Percentiles rank a stretch among this genome's conserved stretches.
Conservation (phyloP, 805 yeast genomes). For the Candida rishiriensis region DNA sequence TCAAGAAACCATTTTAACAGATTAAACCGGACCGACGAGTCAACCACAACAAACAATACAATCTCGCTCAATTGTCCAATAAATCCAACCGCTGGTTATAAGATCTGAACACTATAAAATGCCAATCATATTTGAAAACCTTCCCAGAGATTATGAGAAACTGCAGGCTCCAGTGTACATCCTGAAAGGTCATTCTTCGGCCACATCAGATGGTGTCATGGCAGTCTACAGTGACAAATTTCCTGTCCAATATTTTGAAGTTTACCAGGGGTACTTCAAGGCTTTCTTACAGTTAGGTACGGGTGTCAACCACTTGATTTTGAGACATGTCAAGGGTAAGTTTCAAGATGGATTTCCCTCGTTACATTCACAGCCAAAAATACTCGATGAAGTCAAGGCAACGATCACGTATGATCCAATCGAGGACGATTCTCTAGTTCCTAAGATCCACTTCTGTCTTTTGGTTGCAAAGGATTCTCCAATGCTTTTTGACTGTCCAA, state of each 20-base stretch:
- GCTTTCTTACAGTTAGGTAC: slow-evolving; percentile 57
- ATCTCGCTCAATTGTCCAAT: no score
- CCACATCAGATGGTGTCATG: slow-evolving; percentile 30
- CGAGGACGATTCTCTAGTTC: slow-evolving; percentile 34
- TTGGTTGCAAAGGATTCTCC: slow-evolving; percentile 75
- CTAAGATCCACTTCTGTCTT: slow-evolving; percentile 78
- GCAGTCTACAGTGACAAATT: slow-evolving; percentile 41
- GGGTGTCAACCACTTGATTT: slow-evolving; percentile 56
- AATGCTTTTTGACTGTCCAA: slow-evolving; percentile 65
- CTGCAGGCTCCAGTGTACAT: slow-evolving; percentile 45
- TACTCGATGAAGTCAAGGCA: slow-evolving; percentile 6
- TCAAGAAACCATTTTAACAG: no score
- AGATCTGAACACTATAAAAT: slow-evolving; percentile 5
- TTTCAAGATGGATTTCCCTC: slow-evolving; percentile 31
- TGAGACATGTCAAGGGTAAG: slow-evolving; percentile 42
- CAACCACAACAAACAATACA: no score
- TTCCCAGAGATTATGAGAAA: slow-evolving; percentile 27
- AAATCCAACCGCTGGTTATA: no score
- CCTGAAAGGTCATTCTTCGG: slow-evolving; percentile 43
- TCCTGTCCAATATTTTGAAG: slow-evolving; percentile 70
- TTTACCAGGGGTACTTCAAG: slow-evolving; percentile 68
- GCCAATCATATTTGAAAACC: slow-evolving; percentile 29
- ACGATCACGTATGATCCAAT: slow-evolving; percentile 51
- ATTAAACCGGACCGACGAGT: no score
- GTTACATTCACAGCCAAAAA: slow-evolving; percentile 10